These are phyloP conservation scores for Balakata baccata DNA, from an alignment of 345 rosid species.

Conservation along the genomic window DNA sequence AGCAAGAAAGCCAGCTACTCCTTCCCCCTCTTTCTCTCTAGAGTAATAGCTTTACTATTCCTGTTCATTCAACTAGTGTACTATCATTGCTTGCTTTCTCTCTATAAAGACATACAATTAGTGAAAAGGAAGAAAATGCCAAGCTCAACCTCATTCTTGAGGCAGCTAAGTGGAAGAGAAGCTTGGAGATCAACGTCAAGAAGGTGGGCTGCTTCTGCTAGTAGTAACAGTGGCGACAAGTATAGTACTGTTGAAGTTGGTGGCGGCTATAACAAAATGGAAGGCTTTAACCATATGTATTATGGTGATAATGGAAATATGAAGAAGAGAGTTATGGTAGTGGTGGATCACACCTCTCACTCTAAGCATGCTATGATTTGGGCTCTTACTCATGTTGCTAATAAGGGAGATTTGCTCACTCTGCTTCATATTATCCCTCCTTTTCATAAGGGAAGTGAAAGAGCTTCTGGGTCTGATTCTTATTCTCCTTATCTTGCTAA, in stretches of 20 bases:
- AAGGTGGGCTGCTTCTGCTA: constrained; percentile 40
- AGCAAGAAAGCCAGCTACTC: no score
- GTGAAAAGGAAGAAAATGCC: constrained; percentile 18
- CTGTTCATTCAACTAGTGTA: background rate
- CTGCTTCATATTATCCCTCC: constrained; percentile 64
- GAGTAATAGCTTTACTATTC: background rate
- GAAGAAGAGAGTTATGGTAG: constrained; percentile 89
- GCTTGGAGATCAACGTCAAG: constrained; percentile 52
- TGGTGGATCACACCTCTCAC: constrained; percentile 69
- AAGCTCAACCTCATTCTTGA: constrained; percentile 49
- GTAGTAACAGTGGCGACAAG: constrained; percentile 8
- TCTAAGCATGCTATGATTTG: constrained; percentile 97
- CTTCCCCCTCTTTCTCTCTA: background rate
- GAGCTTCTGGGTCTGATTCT: constrained; percentile 27
- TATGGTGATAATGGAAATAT: constrained; percentile 21
- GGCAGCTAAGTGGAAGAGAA: constrained; percentile 62
- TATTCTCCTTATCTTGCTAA: constrained; percentile 54
- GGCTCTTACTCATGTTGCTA: constrained; percentile 84
- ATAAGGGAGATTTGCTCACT: constrained; percentile 79
- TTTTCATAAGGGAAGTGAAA: constrained; percentile 8
- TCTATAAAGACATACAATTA: background rate
- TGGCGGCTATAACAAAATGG: constrained; percentile 42
- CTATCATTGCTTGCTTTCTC: background rate
- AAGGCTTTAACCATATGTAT: constrained; percentile 32
- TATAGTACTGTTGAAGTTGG: constrained; percentile 16